Percentiles rank a stretch among this genome's conserved stretches.
phyloP scores from a whole-genome alignment of 1,284 basidiomycete species.

The Trametes pubescens region DNA sequence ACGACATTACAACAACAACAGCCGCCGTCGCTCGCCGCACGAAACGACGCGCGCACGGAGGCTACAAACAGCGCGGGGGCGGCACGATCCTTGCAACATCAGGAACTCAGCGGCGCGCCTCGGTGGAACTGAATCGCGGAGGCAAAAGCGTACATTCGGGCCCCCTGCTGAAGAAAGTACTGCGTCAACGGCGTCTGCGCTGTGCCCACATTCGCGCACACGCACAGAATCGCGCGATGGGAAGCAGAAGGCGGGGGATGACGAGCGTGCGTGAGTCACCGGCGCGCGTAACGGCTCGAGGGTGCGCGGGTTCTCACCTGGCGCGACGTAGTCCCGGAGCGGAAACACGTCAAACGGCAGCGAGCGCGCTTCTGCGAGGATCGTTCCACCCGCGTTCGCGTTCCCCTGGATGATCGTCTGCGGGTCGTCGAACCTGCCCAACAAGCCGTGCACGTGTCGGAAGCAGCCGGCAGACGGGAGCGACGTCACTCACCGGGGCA shows the following conservation, averaged over 20 bases:
- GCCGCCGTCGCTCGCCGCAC: constrained; percentile 10
- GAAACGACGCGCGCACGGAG: not conserved
- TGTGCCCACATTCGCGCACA: constrained; percentile 42
- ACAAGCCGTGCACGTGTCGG: not conserved
- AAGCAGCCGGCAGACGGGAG: not conserved
- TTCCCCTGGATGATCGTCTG: constrained; percentile 62
- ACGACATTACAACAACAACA: constrained; percentile 20
- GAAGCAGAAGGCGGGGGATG: not conserved
- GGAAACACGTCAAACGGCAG: constrained; percentile 80
- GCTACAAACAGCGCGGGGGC: constrained; percentile 29
- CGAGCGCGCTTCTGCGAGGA: constrained; percentile 75
- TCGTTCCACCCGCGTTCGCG: constrained; percentile 37
- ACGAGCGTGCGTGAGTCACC: constrained; percentile 1
- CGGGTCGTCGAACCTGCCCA: constrained; percentile 24
- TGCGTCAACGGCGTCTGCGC: constrained; percentile 68
- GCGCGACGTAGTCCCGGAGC: constrained; percentile 77
- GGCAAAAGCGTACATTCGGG: constrained; percentile 71
- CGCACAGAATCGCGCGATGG: no score
- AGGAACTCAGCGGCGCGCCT: constrained; percentile 33
- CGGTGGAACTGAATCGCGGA: constrained; percentile 39
- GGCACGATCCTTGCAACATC: constrained; percentile 31
- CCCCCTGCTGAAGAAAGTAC: constrained; percentile 80
- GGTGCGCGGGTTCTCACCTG: constrained; percentile 60
- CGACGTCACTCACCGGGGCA: constrained; percentile 72
- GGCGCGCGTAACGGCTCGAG: not conserved